phyloP scores from a whole-genome alignment of 768 basidiomycete genomes.

The Naganishia vaughanmartiniae region DNA sequence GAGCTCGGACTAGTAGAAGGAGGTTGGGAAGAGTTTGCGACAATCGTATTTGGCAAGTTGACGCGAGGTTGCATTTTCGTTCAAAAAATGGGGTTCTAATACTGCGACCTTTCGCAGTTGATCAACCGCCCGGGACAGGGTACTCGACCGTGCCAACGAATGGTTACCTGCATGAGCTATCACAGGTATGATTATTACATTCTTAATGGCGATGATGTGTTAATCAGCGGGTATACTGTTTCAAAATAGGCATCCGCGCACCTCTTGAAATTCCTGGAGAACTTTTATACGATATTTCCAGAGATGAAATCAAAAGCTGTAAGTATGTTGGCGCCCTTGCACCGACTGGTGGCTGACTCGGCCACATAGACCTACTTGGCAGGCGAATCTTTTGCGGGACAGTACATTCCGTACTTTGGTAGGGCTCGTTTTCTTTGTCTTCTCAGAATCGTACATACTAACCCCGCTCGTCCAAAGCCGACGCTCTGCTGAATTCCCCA shows the following conservation, averaged over 20 bases:
- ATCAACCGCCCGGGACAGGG: slow-evolving; percentile 96
- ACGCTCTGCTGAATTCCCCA: slow-evolving; percentile 65
- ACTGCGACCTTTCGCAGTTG: slow-evolving; percentile 61
- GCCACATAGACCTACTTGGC: slow-evolving; percentile 78
- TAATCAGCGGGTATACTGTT: background rate
- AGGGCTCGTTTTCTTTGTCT: slow-evolving; percentile 36
- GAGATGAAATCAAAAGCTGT: slow-evolving; percentile 60
- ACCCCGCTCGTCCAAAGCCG: slow-evolving; percentile 57
- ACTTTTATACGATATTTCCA: slow-evolving; percentile 88
- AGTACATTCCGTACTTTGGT: slow-evolving; percentile 97
- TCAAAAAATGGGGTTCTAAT: background rate
- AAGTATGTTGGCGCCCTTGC: background rate
- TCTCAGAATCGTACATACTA: background rate
- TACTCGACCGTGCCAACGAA: slow-evolving; percentile 86
- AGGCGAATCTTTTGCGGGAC: slow-evolving; percentile 95
- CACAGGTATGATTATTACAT: slow-evolving; percentile 55
- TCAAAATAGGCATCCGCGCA: slow-evolving; percentile 68
- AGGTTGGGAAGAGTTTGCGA: slow-evolving; percentile 97
- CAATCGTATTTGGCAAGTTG: slow-evolving; percentile 79
- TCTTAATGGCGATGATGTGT: slow-evolving; percentile 13
- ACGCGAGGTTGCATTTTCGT: too few relatives aligned
- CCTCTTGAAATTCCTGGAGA: slow-evolving; percentile 75
- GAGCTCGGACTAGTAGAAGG: slow-evolving; percentile 71
- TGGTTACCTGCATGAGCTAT: slow-evolving; percentile 73
- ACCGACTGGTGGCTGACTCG: background rate